These are phyloP conservation scores for Ceratopteris richardii DNA, from an alignment of 75 land plant genomes.

Conservation along the genomic window DNA sequence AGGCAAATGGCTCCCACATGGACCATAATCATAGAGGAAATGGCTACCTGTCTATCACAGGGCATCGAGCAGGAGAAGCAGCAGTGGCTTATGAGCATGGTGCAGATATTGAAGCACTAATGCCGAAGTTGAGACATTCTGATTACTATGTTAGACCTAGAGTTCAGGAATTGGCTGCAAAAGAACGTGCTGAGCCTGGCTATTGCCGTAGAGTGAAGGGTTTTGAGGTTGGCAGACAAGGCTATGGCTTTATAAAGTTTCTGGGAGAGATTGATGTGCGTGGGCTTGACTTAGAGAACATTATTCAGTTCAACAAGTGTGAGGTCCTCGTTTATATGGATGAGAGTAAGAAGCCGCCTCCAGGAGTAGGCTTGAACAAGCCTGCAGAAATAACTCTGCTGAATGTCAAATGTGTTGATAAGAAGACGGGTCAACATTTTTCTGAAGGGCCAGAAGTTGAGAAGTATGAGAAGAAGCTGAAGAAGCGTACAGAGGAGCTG, in stretches of 20 bases:
- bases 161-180: constrained; percentile 85
- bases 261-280: constrained; percentile 94
- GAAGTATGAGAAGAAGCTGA: constrained; percentile 76
- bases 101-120: constrained; percentile 71
- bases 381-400: constrained; percentile 89
- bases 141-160: constrained; percentile 90
- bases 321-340: constrained; percentile 96
- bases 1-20: background rate
- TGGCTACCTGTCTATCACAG: constrained; percentile 53
- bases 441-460: constrained; percentile 67
- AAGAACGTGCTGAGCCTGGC: constrained; percentile 88
- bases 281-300: constrained; percentile 77
- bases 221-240: constrained; percentile 78
- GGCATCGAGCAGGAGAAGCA: constrained; percentile 80
- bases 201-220: constrained; percentile 65
- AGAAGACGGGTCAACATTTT: constrained; percentile 64
- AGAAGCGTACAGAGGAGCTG: constrained; percentile 78
- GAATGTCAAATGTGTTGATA: constrained; percentile 75
- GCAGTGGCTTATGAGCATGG: constrained; percentile 93
- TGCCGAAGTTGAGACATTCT: constrained; percentile 81
- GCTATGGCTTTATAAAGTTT: constrained; percentile 77
- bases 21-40: constrained; percentile 43
- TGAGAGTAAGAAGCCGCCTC: constrained; percentile 85
- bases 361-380: constrained; percentile 92
- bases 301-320: constrained; percentile 86